Evolutionary conservation across 495 filamentous ascomycete species (phyloP).

Genomic region (Margaritispora aquatica): DNA sequence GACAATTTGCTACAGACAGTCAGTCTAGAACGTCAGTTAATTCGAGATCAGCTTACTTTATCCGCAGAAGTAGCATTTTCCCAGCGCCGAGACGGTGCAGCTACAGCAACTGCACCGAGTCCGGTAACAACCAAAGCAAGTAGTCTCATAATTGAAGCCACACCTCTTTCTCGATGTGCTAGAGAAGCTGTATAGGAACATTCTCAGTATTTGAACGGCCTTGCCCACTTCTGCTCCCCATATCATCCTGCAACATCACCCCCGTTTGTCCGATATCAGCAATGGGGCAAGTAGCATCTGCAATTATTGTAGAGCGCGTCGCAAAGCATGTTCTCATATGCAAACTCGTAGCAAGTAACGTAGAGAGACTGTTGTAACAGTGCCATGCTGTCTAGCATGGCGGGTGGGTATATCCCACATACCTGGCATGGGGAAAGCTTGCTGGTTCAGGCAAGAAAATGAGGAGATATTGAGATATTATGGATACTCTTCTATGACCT

Average conservation of each 20-base stretch:
- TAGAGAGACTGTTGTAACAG: neutral
- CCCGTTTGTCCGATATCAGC: neutral
- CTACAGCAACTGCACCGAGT: neutral
- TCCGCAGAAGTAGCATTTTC: conserved; percentile 2
- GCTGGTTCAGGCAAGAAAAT: no score
- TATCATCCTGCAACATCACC: neutral
- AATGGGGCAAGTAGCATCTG: neutral
- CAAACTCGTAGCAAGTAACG: neutral
- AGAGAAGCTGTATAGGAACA: neutral
- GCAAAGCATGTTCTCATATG: neutral
- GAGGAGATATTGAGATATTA: neutral
- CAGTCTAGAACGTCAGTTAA: neutral
- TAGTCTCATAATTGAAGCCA: neutral
- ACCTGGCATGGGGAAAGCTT: no score
- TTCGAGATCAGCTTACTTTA: neutral
- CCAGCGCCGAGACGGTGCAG: neutral
- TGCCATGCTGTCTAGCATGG: neutral
- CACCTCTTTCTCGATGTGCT: neutral
- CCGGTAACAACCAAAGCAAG: neutral
- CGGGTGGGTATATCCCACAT: neutral
- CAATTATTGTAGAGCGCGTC: neutral
- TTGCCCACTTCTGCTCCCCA: neutral
- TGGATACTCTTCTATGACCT: no score
- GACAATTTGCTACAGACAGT: neutral
- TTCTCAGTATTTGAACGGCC: neutral